Conservation (phyloP, 2,329 filamentous ascomycete genomes). For the Tympanopsis confertula region DNA sequence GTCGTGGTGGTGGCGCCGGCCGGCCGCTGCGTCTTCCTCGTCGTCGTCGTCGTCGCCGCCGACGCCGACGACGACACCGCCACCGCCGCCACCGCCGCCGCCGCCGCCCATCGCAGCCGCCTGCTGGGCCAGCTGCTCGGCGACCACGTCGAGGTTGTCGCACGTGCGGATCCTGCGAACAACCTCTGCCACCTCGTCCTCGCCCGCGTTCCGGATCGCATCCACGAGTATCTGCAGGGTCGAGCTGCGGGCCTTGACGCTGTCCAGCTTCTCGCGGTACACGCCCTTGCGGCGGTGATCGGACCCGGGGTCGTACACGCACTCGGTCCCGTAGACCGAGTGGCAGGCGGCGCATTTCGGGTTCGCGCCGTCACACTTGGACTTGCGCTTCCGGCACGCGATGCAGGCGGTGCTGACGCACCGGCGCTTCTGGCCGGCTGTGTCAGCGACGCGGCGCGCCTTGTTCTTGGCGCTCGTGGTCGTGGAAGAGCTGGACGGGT, state of each 20-base stretch:
- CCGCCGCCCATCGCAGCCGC: conserved; percentile 22
- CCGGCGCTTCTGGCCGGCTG: conserved; percentile 50
- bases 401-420: conserved; percentile 80
- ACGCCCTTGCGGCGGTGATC: conserved; percentile 94
- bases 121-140: conserved; percentile 37
- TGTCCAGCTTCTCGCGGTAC: conserved; percentile 81
- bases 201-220: conserved; percentile 79
- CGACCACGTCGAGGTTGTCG: conserved; percentile 50
- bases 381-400: conserved; percentile 68
- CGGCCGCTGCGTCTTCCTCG: conserved; percentile 26
- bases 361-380: conserved; percentile 82
- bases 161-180: conserved; percentile 82
- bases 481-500: conserved; percentile 3
- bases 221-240: conserved; percentile 85
- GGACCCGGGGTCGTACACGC: conserved; percentile 89
- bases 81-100: conserved; percentile 12
- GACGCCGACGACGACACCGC: conserved; percentile 15
- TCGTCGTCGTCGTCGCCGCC: conserved; percentile 17
- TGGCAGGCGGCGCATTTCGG: conserved; percentile 92
- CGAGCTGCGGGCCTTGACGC: conserved; percentile 72
- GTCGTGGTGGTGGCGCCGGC: conserved; percentile 21
- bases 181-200: conserved; percentile 72
- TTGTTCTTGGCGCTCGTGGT: conserved; percentile 30
- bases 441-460: conserved; percentile 32
- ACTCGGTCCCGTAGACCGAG: conserved; percentile 82